phyloP scores from a whole-genome alignment of 805 yeast species.

The Nakazawaea sp. region DNA sequence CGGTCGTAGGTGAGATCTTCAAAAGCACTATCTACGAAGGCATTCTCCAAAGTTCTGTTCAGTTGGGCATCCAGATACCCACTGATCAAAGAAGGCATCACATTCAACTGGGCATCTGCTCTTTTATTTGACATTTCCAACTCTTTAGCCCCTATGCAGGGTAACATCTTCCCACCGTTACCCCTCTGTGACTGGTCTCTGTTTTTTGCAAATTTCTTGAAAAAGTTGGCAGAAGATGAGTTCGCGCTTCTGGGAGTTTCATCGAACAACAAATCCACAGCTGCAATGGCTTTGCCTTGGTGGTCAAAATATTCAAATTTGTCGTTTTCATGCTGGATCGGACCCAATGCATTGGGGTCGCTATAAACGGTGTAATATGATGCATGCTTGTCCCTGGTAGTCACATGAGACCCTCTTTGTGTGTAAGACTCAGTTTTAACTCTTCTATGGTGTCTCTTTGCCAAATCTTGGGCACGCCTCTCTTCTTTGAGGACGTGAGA shows the following conservation, averaged over 20 bases:
- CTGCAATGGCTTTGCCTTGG: conserved; percentile 1
- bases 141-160: conserved; percentile 7
- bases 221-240: background rate
- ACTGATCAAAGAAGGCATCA: conserved; percentile 9
- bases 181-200: too few relatives aligned
- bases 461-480: background rate
- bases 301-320: conserved; percentile 2
- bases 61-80: background rate
- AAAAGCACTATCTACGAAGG: conserved; percentile 3
- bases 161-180: background rate
- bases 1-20: background rate
- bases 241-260: background rate
- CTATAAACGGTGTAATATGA: conserved; percentile 6
- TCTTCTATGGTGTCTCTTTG: background rate
- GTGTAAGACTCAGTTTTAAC: background rate
- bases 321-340: too few relatives aligned
- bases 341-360: too few relatives aligned
- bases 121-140: background rate
- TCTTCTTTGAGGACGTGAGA: background rate
- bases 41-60: background rate
- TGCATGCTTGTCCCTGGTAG: background rate
- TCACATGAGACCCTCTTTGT: too few relatives aligned
- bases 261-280: conserved; percentile 9
- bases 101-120: conserved; percentile 1
- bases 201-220: too few relatives aligned